These are phyloP conservation scores for Penicillium chermesinum DNA, from an alignment of 495 filamentous ascomycete species.

Conservation along the genomic window DNA sequence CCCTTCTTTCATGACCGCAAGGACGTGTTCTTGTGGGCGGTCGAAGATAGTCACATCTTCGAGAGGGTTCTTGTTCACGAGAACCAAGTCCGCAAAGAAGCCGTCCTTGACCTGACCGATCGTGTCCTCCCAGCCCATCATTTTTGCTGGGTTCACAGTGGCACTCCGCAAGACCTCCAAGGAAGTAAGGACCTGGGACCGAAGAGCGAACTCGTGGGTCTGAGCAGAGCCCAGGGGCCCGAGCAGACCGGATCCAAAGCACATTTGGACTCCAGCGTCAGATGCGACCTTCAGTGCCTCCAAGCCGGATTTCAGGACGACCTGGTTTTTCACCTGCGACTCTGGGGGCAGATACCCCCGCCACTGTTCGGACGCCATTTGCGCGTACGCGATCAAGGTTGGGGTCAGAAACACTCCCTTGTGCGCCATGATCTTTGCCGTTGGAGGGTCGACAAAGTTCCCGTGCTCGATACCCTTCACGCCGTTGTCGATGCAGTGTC, in stretches of 20 bases:
- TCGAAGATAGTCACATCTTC: constrained; percentile 49
- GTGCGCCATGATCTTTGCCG: constrained; percentile 43
- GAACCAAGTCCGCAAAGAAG: constrained; percentile 39
- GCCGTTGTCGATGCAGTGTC: constrained; percentile 50
- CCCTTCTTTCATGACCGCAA: constrained; percentile 49
- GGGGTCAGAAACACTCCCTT: constrained; percentile 47
- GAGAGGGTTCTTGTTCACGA: constrained; percentile 43
- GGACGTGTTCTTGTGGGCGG: constrained; percentile 36
- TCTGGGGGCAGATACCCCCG: constrained; percentile 38
- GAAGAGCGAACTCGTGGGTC: constrained; percentile 45
- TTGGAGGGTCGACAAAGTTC: constrained; percentile 47
- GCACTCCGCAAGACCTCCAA: constrained; percentile 46
- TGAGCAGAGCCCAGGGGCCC: constrained; percentile 43
- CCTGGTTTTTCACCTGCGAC: constrained; percentile 39
- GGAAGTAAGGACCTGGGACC: constrained; percentile 36
- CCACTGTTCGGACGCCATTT: constrained; percentile 42
- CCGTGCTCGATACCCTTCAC: constrained; percentile 54
- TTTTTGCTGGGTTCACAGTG: constrained; percentile 46
- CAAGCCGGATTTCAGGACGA: constrained; percentile 43
- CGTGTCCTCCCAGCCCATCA: constrained; percentile 35
- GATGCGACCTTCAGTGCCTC: constrained; percentile 39
- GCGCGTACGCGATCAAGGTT: constrained; percentile 47
- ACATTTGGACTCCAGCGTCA: constrained; percentile 48
- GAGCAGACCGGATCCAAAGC: constrained; percentile 52
- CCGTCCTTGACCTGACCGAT: constrained; percentile 42